Conservation (phyloP, 768 basidiomycete genomes). For the Ramaria sp. region DNA sequence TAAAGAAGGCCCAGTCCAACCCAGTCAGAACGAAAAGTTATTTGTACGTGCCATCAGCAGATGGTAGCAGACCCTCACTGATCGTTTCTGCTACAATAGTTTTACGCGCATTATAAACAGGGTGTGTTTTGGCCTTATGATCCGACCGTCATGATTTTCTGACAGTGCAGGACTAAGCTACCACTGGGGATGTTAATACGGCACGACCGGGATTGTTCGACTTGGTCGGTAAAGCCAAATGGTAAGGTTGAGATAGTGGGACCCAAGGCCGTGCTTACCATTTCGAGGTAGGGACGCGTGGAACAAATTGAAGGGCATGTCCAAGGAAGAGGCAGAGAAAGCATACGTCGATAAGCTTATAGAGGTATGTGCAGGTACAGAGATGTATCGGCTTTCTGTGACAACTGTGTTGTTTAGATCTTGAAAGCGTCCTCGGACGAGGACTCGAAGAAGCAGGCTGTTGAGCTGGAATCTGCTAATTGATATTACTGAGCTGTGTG, state of each 20-base stretch:
- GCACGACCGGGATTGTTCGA: constrained; percentile 66
- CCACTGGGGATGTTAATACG: constrained; percentile 59
- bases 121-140: constrained; percentile 31
- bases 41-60: constrained; percentile 39
- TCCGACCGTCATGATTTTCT: neutral
- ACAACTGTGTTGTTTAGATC: constrained; percentile 29
- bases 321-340: constrained; percentile 58
- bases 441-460: constrained; percentile 43
- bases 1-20: constrained; percentile 72
- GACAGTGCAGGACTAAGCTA: constrained; percentile 36
- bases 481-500: constrained; percentile 9
- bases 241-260: constrained; percentile 35
- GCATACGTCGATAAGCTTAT: constrained; percentile 71
- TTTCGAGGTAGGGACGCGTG: constrained; percentile 67
- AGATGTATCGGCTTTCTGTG: constrained; percentile 17
- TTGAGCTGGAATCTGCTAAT: constrained; percentile 50
- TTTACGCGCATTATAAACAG: constrained; percentile 93
- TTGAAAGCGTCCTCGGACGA: constrained; percentile 41
- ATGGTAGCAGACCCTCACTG: constrained; percentile 7
- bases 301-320: constrained; percentile 57
- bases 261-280: neutral
- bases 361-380: constrained; percentile 30
- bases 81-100: constrained; percentile 36
- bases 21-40: constrained; percentile 64
- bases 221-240: constrained; percentile 84